Base-by-base conservation (phyloP, 139 green algal species). In the Haematococcus lacustris region DNA sequence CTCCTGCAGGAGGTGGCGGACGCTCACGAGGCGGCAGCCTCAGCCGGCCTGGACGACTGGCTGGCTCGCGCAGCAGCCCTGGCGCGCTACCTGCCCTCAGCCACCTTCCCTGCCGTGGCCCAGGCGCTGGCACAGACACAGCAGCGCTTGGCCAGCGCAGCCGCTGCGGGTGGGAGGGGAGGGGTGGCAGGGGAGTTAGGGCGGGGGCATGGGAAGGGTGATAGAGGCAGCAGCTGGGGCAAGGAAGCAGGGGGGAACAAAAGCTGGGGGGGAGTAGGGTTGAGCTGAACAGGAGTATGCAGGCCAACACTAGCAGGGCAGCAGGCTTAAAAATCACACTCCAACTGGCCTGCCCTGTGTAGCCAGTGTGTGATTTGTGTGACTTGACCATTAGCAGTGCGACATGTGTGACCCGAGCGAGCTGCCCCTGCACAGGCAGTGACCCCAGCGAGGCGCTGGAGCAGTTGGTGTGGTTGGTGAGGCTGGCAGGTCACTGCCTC, bases 391-490 rank as follows among this genome's bases (percentile, higher is more conserved):
- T n/a, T n/a, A n/a, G n/a, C n/a, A n/a, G n/a, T n/a, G n/a, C n/a
- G n/a, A n/a, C n/a, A n/a, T n/a, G n/a, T n/a, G n/a, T n/a, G n/a
- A n/a, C n/a, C n/a, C n/a, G n/a, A n/a, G n/a, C n/a, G n/a, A n/a
- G n/a, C n/a, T n/a, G n/a, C n/a, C n/a, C n/a, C n/a, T n/a, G 30
- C 33, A 23, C 30, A 73, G 53, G 73, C 28, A 72, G 65, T 82
- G 70, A 79, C 72, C 68, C 75, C 32, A 78, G 72, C 26, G 76
- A 78, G 21, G 50, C 76, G 0, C 82, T 96, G 65, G 92, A 97
- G 82, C 75, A 94, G 85, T 73, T 97, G 51, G 88, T 85, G 71
- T 95, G 87, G 87, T 64, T 96, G 57, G n/a, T 88, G 38, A 73
- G 81, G 33, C 80, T 90, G 78, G 73, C 80, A 0, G 87, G 69